These are phyloP conservation scores for Amphichorda felina DNA, from an alignment of 2,329 filamentous ascomycete species.

Conservation along the genomic window DNA sequence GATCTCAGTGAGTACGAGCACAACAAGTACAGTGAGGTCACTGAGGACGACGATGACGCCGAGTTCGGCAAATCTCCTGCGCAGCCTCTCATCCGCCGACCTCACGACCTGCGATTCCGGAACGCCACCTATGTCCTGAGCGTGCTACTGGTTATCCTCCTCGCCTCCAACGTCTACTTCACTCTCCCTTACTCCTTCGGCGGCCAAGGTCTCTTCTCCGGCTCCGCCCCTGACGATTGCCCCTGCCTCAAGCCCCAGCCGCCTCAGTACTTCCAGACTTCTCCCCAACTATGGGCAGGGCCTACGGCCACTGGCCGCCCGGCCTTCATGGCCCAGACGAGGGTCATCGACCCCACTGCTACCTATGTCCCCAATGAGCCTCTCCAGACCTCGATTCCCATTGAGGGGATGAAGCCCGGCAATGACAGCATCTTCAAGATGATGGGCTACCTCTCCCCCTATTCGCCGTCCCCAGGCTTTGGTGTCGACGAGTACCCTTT, in stretches of 20 bases:
- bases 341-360: slow-evolving; percentile 51
- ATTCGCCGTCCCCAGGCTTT: slow-evolving; percentile 60
- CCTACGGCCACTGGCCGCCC: slow-evolving; percentile 59
- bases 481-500: slow-evolving; percentile 62
- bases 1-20: slow-evolving; percentile 10
- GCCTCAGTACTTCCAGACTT: slow-evolving; percentile 53
- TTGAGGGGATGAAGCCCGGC: slow-evolving; percentile 41
- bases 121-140: slow-evolving; percentile 1
- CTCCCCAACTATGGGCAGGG: slow-evolving; percentile 47
- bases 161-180: slow-evolving; percentile 22
- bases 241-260: slow-evolving; percentile 25
- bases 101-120: slow-evolving; percentile 1
- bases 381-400: slow-evolving; percentile 58
- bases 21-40: slow-evolving; percentile 3
- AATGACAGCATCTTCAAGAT: slow-evolving; percentile 58
- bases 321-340: slow-evolving; percentile 61
- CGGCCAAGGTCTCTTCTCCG: slow-evolving; percentile 6
- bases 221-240: slow-evolving; percentile 11
- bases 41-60: background rate
- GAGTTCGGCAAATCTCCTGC: background rate
- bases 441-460: slow-evolving; percentile 57
- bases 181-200: slow-evolving; percentile 19
- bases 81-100: background rate
- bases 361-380: slow-evolving; percentile 58
- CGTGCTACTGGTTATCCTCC: slow-evolving; percentile 17